These are phyloP conservation scores for Clonostachys rhizophaga DNA, from an alignment of 2,329 filamentous ascomycete species.

Conservation along the genomic window DNA sequence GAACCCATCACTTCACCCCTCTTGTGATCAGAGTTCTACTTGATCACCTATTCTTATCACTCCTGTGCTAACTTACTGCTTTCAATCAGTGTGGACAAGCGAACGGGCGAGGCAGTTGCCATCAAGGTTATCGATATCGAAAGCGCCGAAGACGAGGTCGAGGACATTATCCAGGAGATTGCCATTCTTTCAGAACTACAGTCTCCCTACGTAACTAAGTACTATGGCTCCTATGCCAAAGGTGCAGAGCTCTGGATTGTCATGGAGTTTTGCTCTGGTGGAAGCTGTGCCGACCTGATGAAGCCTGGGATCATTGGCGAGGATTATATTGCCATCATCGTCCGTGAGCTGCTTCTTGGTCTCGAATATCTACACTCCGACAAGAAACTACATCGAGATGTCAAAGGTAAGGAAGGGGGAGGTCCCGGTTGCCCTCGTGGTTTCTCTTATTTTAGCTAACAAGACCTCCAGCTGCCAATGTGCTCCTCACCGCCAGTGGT, in stretches of 20 bases:
- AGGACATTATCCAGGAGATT: conserved; percentile 99
- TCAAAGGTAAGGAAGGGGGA: conserved; percentile 64
- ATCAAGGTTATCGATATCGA: conserved; percentile 99
- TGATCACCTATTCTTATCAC: not conserved
- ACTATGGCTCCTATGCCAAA: conserved; percentile 95
- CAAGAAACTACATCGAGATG: conserved; percentile 93
- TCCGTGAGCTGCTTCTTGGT: conserved; percentile 83
- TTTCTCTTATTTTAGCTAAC: conserved; percentile 1
- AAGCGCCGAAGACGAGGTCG: conserved; percentile 97
- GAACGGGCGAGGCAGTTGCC: conserved; percentile 87
- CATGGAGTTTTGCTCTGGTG: conserved; percentile 98
- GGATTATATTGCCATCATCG: conserved; percentile 95
- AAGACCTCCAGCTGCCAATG: conserved; percentile 69
- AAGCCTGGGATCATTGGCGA: conserved; percentile 88
- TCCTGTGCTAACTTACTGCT: not conserved
- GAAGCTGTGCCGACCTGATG: conserved; percentile 93
- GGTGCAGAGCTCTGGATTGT: conserved; percentile 98
- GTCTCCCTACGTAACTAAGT: conserved; percentile 95
- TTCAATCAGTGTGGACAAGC: conserved; percentile 74
- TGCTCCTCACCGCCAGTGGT: conserved; percentile 81
- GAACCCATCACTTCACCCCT: not conserved
- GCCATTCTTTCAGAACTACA: conserved; percentile 94
- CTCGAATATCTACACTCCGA: conserved; percentile 91
- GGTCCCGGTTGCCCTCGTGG: not conserved
- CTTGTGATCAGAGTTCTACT: not conserved